Base-by-base conservation (phyloP, 148 eudicot genomes). In the Rhododendron henanense region DNA sequence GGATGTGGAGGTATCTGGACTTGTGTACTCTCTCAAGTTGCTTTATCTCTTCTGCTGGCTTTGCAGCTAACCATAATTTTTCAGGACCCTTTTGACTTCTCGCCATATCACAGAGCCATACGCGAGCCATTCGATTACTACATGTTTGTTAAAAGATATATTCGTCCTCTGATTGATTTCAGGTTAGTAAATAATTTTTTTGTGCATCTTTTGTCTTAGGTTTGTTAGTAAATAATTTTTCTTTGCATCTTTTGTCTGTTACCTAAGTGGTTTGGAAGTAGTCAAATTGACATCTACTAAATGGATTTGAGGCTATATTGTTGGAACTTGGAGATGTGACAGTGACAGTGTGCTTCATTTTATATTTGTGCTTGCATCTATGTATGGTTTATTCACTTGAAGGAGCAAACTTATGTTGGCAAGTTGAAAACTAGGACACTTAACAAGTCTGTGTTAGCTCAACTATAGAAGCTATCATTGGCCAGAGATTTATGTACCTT, bases 91-190 rank as follows among this genome's bases (percentile, higher is more conserved):
- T 97, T 90, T 83, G 88, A 86, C 83, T 93, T 95, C 91, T 87
- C 94, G 82, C 94, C 99, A 48, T 83, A 93, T 89, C 99, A 97
- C 88, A 88, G 90, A 88, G 99, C 99, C 83, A 86, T 95, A 88
- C 94, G 98, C 59, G 94, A 95, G 88, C 99, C 98, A 67, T 89
- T 89, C 89, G 98, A 97, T 90, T 97, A 97, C 88, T 93, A 90
- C 90, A 87, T 83, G 88, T 97, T 97, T 90, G 98, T 93, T 84
- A 96, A 94, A 87, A 91, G 92, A 83, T 97, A 95, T 88, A 91
- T 97, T 67, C 91, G 94, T 31, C 96, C 98, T 41, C 88, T 97
- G 88, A 74, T 97, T 91, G 96, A 97, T 93, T 95, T 97, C 91
- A 90, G 93, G 99, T 97, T 84, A 90, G 97, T 86, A 57, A 83